Evolutionary conservation across 495 filamentous ascomycete species (phyloP).

Genomic region (Aspergillus haitiensis): DNA sequence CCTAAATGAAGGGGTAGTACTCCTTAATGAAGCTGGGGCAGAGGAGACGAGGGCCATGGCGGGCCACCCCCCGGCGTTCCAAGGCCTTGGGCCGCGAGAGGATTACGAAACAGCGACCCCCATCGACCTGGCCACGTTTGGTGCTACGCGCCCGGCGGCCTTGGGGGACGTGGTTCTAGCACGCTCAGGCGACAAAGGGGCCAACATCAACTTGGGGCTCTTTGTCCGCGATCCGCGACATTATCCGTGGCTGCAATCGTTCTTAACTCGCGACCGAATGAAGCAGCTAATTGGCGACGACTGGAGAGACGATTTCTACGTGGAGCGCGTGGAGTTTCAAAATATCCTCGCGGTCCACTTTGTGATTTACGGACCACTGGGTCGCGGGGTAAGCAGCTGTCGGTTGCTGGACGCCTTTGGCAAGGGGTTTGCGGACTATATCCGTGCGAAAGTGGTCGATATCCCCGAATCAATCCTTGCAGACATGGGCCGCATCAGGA

Average conservation of each 20-base stretch:
- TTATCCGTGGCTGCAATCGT: conserved; percentile 48
- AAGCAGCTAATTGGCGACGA: conserved; percentile 38
- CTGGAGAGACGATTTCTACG: conserved; percentile 36
- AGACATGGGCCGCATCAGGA: too few species aligned
- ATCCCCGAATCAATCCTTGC: conserved; percentile 28
- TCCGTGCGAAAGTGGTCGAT: conserved; percentile 46
- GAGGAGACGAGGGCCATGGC: conserved; percentile 15
- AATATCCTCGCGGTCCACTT: conserved; percentile 48
- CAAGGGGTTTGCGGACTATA: conserved; percentile 53
- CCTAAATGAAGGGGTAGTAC: conserved; percentile 27
- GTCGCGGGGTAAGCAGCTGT: conserved; percentile 50
- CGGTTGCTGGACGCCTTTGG: conserved; percentile 49
- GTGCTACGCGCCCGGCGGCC: conserved; percentile 26
- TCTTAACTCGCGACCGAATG: conserved; percentile 40
- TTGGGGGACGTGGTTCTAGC: conserved; percentile 44
- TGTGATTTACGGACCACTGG: conserved; percentile 52
- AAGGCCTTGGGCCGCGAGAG: conserved; percentile 19
- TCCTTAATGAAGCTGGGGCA: conserved; percentile 11
- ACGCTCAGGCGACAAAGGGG: conserved; percentile 53
- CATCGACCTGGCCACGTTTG: conserved; percentile 13
- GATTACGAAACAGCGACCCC: conserved; percentile 22
- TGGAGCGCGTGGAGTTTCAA: conserved; percentile 51
- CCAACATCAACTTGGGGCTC: conserved; percentile 51
- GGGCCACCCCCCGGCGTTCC: conserved; percentile 24
- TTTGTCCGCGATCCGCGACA: conserved; percentile 37